A percentile compares a stretch with the other conserved stretches of the same genome.
phyloP scores from a whole-genome alignment of 2,329 filamentous ascomycete genomes.

The Colletotrichum horii region DNA sequence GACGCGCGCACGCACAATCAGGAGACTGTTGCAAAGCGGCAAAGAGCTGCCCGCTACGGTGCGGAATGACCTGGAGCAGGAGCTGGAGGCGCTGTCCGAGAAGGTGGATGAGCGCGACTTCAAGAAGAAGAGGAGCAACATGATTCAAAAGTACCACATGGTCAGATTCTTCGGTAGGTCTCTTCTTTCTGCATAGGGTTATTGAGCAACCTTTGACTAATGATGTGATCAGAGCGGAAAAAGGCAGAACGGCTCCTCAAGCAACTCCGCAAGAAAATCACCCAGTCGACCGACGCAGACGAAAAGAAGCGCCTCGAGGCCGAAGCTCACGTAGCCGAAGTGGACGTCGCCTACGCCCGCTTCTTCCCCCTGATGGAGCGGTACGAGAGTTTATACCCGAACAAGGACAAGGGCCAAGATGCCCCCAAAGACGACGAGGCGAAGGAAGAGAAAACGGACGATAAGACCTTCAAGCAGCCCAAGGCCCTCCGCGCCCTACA shows the following conservation, averaged over 20 bases:
- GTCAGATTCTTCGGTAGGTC: conserved; percentile 79
- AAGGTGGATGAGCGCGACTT: conserved; percentile 65
- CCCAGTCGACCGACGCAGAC: conserved; percentile 53
- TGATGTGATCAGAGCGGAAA: conserved; percentile 62
- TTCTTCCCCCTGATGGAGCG: conserved; percentile 74
- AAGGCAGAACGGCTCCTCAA: conserved; percentile 73
- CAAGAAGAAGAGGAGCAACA: conserved; percentile 67
- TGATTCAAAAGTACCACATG: conserved; percentile 84
- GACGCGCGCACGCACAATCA: conserved; percentile 73
- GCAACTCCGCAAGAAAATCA: conserved; percentile 64
- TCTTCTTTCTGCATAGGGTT: neutral
- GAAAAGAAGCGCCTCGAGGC: conserved; percentile 57
- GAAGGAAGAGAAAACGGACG: conserved; percentile 32
- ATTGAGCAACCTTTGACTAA: neutral
- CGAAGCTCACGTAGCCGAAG: conserved; percentile 70
- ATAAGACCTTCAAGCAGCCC: conserved; percentile 44
- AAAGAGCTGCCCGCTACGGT: conserved; percentile 71
- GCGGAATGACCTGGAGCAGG: conserved; percentile 72
- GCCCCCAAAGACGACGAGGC: conserved; percentile 38
- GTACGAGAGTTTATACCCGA: conserved; percentile 70
- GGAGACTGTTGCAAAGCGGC: conserved; percentile 66
- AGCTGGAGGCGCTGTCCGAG: conserved; percentile 69
- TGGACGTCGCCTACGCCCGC: conserved; percentile 77
- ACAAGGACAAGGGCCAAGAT: conserved; percentile 31
- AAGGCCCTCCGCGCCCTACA: conserved; percentile 41